phyloP scores from a whole-genome alignment of 352 stramenopile genomes.

The Globisporangium takayamanum region DNA sequence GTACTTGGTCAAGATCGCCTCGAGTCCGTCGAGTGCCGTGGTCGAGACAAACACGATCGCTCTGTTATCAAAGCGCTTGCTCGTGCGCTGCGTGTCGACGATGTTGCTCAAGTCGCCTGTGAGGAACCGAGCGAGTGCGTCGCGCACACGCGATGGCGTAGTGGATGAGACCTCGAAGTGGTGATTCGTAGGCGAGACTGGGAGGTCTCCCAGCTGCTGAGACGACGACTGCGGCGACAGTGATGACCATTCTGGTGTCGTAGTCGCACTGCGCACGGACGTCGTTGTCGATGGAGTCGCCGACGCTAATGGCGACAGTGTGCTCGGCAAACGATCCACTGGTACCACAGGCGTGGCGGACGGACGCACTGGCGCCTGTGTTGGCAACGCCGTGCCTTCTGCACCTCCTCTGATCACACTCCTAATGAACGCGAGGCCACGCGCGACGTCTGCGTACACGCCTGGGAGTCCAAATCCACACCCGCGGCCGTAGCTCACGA shows the following conservation, averaged over 20 bases:
- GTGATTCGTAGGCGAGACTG: not conserved
- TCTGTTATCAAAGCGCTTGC: not conserved
- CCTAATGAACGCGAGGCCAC: conserved; percentile 8
- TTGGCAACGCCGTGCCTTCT: not conserved
- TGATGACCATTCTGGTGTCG: too few relatives aligned
- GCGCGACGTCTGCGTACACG: conserved; percentile 9
- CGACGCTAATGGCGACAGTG: too few relatives aligned
- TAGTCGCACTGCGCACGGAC: too few relatives aligned
- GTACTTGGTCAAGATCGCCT: not conserved
- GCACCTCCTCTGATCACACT: not conserved
- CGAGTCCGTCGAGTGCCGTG: not conserved
- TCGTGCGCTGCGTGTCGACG: not conserved
- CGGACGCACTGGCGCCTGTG: not conserved
- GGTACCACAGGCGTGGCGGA: not conserved
- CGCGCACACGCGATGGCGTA: not conserved
- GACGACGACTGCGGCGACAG: too few relatives aligned
- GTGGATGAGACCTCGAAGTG: not conserved
- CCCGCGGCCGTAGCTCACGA: conserved; percentile 2
- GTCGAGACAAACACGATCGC: conserved; percentile 3
- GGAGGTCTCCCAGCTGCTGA: not conserved
- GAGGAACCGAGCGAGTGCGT: not conserved
- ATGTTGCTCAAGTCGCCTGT: not conserved
- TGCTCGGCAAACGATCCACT: too few relatives aligned
- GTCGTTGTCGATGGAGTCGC: too few relatives aligned
- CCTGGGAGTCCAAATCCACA: not conserved